Evolutionary conservation across 2,329 filamentous ascomycete genomes (phyloP), one percentile per base, ranked within the genome.

Genomic region (Cercospora sp.): DNA sequence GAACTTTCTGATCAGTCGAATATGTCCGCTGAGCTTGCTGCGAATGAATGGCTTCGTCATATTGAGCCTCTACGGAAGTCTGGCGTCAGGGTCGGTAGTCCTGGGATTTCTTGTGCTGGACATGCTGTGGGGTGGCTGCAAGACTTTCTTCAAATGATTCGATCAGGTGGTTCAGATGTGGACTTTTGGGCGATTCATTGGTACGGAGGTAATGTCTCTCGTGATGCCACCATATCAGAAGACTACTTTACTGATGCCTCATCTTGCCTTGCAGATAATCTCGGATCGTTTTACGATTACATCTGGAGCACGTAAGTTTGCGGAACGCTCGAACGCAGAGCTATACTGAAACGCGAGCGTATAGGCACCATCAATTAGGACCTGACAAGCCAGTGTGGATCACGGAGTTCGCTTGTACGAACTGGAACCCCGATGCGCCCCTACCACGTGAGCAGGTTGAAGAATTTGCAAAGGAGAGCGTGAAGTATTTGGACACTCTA

Each of bases 221-320:
- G n/a, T n/a, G n/a, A n/a, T n/a, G n/a, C n/a, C n/a, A n/a, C n/a
- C n/a, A n/a, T n/a, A n/a, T n/a, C n/a, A n/a, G n/a, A n/a, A n/a
- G n/a, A n/a, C n/a, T n/a, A n/a, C n/a, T n/a, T n/a, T n/a, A n/a
- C n/a, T n/a, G n/a, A n/a, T n/a, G n/a, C n/a, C n/a, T n/a, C n/a
- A n/a, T n/a, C n/a, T n/a, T n/a, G n/a, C n/a, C n/a, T n/a, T n/a
- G n/a, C n/a, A n/a, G n/a, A n/a, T n/a, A n/a, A n/a, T n/a, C n/a
- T n/a, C n/a, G n/a, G n/a, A n/a, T n/a, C n/a, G n/a, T 77, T 78
- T 30, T 78, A 77, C 64, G 76, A 78, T 60, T 78, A 78, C 59
- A 75, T 78, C 59, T 78, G 76, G 76, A 67, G 58, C 23, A 75
- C 75, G 64, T 73, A 69, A 60, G 65, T n/a, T n/a, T n/a, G n/a